Conservation (phyloP, 2,329 filamentous ascomycete species). For the Microascus cirrosus region DNA sequence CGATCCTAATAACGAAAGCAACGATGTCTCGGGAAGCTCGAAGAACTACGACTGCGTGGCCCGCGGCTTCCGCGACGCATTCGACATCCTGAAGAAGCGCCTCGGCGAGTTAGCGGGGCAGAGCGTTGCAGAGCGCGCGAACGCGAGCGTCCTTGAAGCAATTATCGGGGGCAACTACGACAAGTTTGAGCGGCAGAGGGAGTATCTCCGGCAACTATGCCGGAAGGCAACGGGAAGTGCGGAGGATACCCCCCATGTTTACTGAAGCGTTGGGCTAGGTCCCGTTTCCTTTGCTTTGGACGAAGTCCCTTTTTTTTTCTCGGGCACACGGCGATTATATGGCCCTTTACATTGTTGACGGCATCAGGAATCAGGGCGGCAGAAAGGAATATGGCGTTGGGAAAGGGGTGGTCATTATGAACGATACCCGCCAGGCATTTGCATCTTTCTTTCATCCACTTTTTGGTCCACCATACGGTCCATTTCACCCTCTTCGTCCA, state of each 20-base stretch:
- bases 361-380: neutral
- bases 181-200: constrained; percentile 8
- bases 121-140: constrained; percentile 6
- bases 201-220: constrained; percentile 1
- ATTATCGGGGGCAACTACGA: constrained; percentile 10
- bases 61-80: constrained; percentile 56
- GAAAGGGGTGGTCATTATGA: neutral
- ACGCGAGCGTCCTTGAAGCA: constrained; percentile 6
- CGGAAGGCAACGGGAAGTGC: neutral
- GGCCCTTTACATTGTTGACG: neutral
- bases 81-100: constrained; percentile 41
- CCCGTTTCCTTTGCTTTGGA: too few relatives aligned
- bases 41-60: constrained; percentile 57
- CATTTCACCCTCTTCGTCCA: neutral
- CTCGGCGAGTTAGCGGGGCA: constrained; percentile 39
- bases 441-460: neutral
- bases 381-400: neutral
- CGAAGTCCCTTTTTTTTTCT: neutral
- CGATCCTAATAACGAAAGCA: constrained; percentile 74
- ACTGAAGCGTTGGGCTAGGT: too few relatives aligned
- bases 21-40: constrained; percentile 87
- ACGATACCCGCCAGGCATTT: neutral
- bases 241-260: neutral
- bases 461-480: neutral
- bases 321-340: neutral